These are phyloP conservation scores for Candida orba DNA, from an alignment of 805 yeast genomes.

Conservation along the genomic window DNA sequence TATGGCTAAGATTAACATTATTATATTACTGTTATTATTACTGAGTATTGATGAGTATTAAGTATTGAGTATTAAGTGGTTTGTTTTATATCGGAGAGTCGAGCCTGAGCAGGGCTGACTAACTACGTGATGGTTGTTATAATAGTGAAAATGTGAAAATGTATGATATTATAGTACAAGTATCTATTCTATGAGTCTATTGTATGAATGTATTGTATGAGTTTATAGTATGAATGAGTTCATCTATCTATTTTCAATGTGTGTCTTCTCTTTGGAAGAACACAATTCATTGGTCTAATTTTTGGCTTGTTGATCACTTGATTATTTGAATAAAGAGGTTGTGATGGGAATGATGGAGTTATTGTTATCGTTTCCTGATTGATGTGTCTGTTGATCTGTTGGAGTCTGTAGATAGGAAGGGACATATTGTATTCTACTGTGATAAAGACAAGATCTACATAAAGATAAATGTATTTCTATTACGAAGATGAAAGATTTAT, in stretches of 20 bases:
- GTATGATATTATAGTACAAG: too few relatives aligned
- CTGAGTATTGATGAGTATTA: too few relatives aligned
- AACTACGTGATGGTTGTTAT: too few relatives aligned
- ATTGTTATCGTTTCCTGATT: not conserved
- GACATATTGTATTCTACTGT: constrained; percentile 5
- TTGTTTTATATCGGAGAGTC: too few relatives aligned
- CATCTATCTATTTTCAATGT: not conserved
- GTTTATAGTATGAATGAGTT: not conserved
- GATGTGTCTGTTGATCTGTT: constrained; percentile 5
- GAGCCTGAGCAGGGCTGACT: too few relatives aligned
- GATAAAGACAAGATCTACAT: too few relatives aligned
- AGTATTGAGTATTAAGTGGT: not conserved
- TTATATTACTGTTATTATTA: not conserved
- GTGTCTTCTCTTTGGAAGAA: not conserved
- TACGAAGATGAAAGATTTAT: too few relatives aligned
- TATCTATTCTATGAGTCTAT: too few relatives aligned
- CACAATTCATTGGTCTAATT: not conserved
- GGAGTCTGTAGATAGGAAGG: constrained; percentile 7
- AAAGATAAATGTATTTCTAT: too few relatives aligned
- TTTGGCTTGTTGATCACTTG: not conserved
- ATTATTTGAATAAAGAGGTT: constrained; percentile 5
- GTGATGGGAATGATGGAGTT: constrained; percentile 5
- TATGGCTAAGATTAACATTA: constrained; percentile 69
- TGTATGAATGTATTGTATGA: too few relatives aligned
- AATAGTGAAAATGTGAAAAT: too few relatives aligned